Conservation (phyloP, 306 rosid species). For the Geum urbanum region DNA sequence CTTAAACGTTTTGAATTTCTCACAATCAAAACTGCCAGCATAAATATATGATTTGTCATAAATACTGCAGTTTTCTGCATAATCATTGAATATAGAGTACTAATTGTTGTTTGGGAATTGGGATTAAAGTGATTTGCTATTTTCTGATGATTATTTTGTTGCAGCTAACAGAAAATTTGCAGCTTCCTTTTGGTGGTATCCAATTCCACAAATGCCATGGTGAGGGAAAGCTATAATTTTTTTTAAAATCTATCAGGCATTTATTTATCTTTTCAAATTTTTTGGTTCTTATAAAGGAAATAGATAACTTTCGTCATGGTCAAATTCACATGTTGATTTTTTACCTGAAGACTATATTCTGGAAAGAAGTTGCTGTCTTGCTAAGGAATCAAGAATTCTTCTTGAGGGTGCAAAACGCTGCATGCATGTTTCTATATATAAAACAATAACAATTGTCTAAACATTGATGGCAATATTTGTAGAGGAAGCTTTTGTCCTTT, state of each 20-base stretch:
- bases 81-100: neutral
- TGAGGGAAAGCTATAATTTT: slow-evolving; percentile 3
- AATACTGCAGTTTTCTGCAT: neutral
- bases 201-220: slow-evolving; percentile 18
- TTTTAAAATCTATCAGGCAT: neutral
- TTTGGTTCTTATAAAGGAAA: neutral
- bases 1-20: no score
- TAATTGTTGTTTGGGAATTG: neutral
- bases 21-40: no score
- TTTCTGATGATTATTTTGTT: neutral
- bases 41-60: neutral
- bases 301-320: neutral
- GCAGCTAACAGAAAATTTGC: neutral
- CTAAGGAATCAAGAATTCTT: neutral
- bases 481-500: neutral
- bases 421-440: neutral
- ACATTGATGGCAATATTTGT: neutral
- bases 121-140: neutral
- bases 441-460: neutral
- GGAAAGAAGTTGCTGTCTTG: neutral
- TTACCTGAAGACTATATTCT: neutral
- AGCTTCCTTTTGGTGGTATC: slow-evolving; percentile 8
- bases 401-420: neutral
- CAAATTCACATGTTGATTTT: neutral
- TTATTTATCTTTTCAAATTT: neutral